Evolutionary conservation across 176 grass and related monocot species (phyloP), one percentile per base, ranked within the genome.

Genomic region (Tillandsia leiboldiana): DNA sequence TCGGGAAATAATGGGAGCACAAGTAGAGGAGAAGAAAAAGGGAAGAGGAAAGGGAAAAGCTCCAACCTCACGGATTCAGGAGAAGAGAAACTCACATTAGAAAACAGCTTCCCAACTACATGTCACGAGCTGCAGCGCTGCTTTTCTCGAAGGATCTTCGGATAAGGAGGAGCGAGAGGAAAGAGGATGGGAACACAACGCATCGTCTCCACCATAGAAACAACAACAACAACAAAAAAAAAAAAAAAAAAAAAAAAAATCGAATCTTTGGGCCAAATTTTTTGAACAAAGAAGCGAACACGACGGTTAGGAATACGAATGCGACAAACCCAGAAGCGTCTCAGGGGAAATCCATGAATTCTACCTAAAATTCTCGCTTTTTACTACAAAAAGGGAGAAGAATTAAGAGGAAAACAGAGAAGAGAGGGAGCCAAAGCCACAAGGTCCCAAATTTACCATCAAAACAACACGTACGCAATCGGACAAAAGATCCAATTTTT

Each of bases 51-150:
- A 18, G 50, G 68, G 69, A 73, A 67, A 67, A 59, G n/a, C 9
- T 51, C 53, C 4, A 42, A 42, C 5, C 53, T 67, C 75, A 80
- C 70, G 65, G 78, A 63, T 13, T 50, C 14, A 27, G 64, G 74
- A 54, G 47, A 68, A 54, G 3, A 49, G 58, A 78, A 69, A 78
- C 28, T 29, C 68, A 64, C 56, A 78, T 78, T 70, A 47, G 53
- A 50, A 72, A 24, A 66, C 64, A 53, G 71, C 79, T 50, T 70
- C 73, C 69, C 82, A 88, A 88, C 91, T 71, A 83, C 75, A 63
- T 77, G 78, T 90, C 95, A 99, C 90, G 87, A 90, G 94, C 69
- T 74, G 73, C 73, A 67, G 63, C 11, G 15, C 53, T 47, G 71
- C 70, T 68, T 78, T 52, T 66, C 56, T 62, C 42, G 26, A 83